Conservation (phyloP, 345 rosid genomes). For the Ricinus communis region DNA sequence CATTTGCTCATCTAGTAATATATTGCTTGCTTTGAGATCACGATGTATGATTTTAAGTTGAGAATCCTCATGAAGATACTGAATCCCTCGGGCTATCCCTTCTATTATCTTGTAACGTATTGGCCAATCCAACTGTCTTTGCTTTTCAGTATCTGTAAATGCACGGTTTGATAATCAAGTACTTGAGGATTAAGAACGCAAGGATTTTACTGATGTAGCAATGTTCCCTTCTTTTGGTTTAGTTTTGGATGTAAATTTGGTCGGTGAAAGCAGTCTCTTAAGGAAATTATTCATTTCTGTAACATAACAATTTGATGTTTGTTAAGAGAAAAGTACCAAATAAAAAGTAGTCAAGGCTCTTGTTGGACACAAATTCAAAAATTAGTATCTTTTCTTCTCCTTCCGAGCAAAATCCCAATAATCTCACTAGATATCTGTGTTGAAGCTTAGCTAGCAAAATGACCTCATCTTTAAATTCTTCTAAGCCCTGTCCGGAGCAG, state of each 20-base stretch:
- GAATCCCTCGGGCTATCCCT: slow-evolving; percentile 55
- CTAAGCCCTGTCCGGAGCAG: not conserved
- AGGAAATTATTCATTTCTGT: too few relatives aligned
- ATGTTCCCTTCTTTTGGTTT: too few relatives aligned
- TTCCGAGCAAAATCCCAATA: slow-evolving; percentile 35
- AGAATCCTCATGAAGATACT: slow-evolving; percentile 58
- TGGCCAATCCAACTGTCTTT: slow-evolving; percentile 42
- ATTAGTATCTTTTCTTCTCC: slow-evolving; percentile 39
- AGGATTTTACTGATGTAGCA: too few relatives aligned
- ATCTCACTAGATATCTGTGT: slow-evolving; percentile 37
- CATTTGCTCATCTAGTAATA: too few relatives aligned
- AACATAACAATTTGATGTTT: too few relatives aligned
- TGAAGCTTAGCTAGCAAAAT: slow-evolving; percentile 37
- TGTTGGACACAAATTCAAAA: slow-evolving; percentile 33
- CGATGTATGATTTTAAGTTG: slow-evolving; percentile 48
- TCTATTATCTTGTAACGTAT: slow-evolving; percentile 46
- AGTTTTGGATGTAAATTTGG: too few relatives aligned
- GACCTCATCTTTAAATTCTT: slow-evolving; percentile 32
- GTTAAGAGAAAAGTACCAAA: too few relatives aligned
- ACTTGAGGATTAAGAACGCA: too few relatives aligned
- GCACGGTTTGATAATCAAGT: not conserved
- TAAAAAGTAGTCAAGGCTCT: slow-evolving; percentile 36
- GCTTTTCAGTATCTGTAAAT: slow-evolving; percentile 33
- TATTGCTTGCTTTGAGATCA: slow-evolving; percentile 27
- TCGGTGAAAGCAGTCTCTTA: too few relatives aligned